Base-by-base conservation (phyloP, 2,329 filamentous ascomycete genomes). In the Thyridium curvatum region DNA sequence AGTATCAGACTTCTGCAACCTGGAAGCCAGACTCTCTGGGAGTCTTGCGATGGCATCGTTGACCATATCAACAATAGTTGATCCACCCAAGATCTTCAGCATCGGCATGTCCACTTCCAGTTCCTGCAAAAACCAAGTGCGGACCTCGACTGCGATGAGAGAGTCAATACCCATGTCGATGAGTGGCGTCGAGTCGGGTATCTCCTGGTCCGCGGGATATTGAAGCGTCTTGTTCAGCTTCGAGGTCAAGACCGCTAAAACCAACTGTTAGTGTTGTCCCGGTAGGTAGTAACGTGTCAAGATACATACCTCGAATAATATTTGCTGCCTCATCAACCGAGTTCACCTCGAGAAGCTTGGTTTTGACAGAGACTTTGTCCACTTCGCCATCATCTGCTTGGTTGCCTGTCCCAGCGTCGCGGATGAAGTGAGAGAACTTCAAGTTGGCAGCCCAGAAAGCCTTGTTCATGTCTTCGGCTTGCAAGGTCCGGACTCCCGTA, bases 121-220 rank as follows among this genome's bases (percentile, higher is more conserved):
- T 33, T 67, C 55, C 44, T 67, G 69, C 30, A 61, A 39, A 41
- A 72, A 71, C 71, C 71, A 75, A 4, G 62, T 54, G 4, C 68
- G 62, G 5, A 66, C 64, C 59, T 52, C 54, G 14, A 54, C 45
- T 7, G 52, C 54, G 2, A 55, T 45, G 3, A 59, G 46, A 16
- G 52, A 52, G 41, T 58, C 52, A 30, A 54, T 43, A 28, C 56
- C 56, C 31, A 50, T 43, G 21, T 50, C 43, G 33, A 33, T n/a
- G 4, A 38, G 29, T n/a, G n/a, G 32, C 32, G 13, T 15, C 12
- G 32, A 16, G n/a, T 16, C 17, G 3, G 17, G 32, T 4, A 16
- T 18, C 3, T 34, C 16, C 12, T 34, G 14, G 6, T 14, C 8
- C 7, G 32, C 17, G 14, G 32, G 17, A 3, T 16, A 12, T 17